Conservation (phyloP, 208 protist species). For the Spongospora subterranea region DNA sequence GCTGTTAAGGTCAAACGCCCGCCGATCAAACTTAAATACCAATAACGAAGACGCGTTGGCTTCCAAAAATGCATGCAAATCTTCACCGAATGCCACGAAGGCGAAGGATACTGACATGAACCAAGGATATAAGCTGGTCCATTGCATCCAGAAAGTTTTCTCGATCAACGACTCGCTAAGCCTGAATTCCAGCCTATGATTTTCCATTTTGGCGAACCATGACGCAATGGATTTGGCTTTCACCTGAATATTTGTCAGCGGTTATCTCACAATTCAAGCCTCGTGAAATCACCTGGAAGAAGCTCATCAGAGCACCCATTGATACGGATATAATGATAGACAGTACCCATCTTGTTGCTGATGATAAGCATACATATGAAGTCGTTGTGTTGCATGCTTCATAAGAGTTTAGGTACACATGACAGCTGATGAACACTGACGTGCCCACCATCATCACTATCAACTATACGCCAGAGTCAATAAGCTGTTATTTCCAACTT, state of each 20-base stretch:
- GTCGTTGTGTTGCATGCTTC: background rate
- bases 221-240: background rate
- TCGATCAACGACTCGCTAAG: background rate
- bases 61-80: background rate
- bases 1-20: background rate
- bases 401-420: background rate
- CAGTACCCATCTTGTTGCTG: background rate
- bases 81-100: background rate
- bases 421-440: background rate
- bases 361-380: background rate
- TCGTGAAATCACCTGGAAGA: background rate
- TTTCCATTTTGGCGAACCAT: background rate
- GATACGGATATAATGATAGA: background rate
- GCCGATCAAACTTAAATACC: background rate
- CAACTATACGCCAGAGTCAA: background rate
- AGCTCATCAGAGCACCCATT: background rate
- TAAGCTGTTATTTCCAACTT: background rate
- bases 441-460: background rate
- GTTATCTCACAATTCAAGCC: background rate
- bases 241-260: background rate
- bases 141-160: slow-evolving; percentile 17
- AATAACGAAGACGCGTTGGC: background rate
- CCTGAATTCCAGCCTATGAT: background rate
- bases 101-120: background rate
- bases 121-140: background rate